phyloP scores from a whole-genome alignment of 768 basidiomycete species.

The Leccinum olivaceopallidum region DNA sequence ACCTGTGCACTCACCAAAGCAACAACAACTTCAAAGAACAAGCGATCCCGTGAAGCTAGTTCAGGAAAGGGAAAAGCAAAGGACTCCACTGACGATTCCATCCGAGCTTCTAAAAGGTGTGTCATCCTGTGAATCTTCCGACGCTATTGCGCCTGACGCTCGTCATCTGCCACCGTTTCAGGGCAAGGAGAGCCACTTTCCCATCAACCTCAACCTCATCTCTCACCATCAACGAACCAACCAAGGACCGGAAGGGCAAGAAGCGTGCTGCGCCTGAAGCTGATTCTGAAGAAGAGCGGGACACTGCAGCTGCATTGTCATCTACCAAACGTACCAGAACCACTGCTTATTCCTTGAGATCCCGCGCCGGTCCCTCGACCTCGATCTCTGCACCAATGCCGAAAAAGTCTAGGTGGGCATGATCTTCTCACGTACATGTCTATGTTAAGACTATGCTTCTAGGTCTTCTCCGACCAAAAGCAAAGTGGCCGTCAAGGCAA shows the following conservation, averaged over 20 bases:
- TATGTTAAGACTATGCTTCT: conserved; percentile 16
- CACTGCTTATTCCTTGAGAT: conserved; percentile 68
- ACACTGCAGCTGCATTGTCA: conserved; percentile 42
- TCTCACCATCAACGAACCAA: conserved; percentile 75
- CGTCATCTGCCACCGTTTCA: conserved; percentile 39
- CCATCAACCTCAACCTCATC: conserved; percentile 39
- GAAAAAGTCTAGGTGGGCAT: conserved; percentile 65
- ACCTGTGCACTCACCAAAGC: conserved; percentile 41
- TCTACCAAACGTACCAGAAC: conserved; percentile 66
- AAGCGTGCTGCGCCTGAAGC: conserved; percentile 83
- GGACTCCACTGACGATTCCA: conserved; percentile 53
- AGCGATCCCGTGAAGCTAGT: conserved; percentile 53
- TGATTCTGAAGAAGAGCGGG: conserved; percentile 64
- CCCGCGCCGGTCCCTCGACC: conserved; percentile 44
- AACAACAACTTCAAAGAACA: conserved; percentile 41
- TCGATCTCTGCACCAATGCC: conserved; percentile 60
- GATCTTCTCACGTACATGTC: conserved; percentile 8
- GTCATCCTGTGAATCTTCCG: conserved; percentile 37
- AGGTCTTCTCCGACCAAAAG: conserved; percentile 58
- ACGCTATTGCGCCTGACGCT: conserved; percentile 25
- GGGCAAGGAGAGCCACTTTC: conserved; percentile 61
- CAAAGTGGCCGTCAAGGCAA: conserved; percentile 59
- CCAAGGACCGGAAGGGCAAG: conserved; percentile 83
- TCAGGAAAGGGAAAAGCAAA: conserved; percentile 64
- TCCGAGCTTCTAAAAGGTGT: conserved; percentile 63